phyloP scores from a whole-genome alignment of 1,284 basidiomycete genomes.

The Ceratobasidium sp. region DNA sequence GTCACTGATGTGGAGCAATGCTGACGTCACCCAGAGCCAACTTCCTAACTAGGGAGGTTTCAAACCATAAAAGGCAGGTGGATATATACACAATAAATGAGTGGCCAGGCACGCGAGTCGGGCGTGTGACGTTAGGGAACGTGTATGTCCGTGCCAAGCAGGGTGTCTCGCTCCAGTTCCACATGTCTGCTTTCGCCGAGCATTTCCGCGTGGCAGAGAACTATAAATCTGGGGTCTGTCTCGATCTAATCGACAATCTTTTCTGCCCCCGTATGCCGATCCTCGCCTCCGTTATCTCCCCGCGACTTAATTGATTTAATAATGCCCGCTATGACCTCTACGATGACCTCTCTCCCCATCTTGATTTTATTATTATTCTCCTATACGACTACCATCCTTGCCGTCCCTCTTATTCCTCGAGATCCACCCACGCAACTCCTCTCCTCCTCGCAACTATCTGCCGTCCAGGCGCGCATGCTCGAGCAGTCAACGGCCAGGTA shows the following conservation, averaged over 20 bases:
- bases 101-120: background rate
- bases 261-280: background rate
- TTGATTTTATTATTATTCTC: background rate
- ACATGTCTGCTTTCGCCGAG: slow-evolving; percentile 3
- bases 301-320: background rate
- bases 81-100: background rate
- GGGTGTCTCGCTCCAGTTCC: background rate
- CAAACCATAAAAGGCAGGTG: background rate
- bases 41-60: background rate
- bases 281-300: background rate
- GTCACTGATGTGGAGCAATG: slow-evolving; percentile 1
- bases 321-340: background rate
- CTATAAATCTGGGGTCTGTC: background rate
- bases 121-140: background rate
- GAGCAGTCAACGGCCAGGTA: slow-evolving; percentile 29
- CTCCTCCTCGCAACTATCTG: background rate
- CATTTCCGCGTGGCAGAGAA: background rate
- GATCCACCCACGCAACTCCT: background rate
- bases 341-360: background rate
- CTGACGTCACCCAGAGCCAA: background rate
- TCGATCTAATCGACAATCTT: background rate
- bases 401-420: background rate
- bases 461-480: slow-evolving; percentile 26
- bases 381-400: background rate
- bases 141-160: background rate